Evolutionary conservation across 2,329 filamentous ascomycete genomes (phyloP).

Genomic region (Monilinia polystroma): DNA sequence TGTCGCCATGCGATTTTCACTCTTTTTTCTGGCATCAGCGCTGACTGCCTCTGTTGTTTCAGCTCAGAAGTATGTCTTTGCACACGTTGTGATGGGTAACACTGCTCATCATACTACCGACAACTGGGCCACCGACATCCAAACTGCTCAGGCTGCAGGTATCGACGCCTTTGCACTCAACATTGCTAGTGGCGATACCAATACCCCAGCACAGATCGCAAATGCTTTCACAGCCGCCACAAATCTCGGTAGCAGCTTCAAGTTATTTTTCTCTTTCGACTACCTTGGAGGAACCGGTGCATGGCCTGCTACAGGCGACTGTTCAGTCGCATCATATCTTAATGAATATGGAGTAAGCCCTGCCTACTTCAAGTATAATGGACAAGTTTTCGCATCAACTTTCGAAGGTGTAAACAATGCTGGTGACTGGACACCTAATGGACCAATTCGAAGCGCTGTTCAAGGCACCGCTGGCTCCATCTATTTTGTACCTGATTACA

Average conservation of each 20-base stretch:
- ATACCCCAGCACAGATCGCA: constrained; percentile 41
- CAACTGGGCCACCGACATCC: constrained; percentile 41
- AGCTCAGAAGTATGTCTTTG: constrained; percentile 37
- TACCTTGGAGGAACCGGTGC: constrained; percentile 36
- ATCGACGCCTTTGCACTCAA: constrained; percentile 44
- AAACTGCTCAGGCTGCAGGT: constrained; percentile 41
- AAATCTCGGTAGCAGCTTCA: constrained; percentile 31
- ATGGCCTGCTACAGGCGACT: constrained; percentile 36
- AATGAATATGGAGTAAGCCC: constrained; percentile 39
- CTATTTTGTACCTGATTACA: constrained; percentile 51
- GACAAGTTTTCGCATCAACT: constrained; percentile 50
- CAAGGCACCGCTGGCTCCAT: constrained; percentile 36
- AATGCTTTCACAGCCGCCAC: constrained; percentile 42
- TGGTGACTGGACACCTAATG: constrained; percentile 44
- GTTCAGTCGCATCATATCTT: constrained; percentile 35
- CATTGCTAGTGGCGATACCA: constrained; percentile 38
- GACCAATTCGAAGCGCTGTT: constrained; percentile 42
- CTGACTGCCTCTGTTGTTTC: constrained; percentile 23
- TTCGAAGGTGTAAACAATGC: constrained; percentile 49
- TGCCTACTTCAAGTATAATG: constrained; percentile 43
- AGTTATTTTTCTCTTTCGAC: constrained; percentile 42
- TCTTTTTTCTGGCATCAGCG: constrained; percentile 22
- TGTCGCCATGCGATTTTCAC: constrained; percentile 22
- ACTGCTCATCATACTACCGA: constrained; percentile 38
- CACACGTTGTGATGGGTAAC: constrained; percentile 40